Percentiles rank a stretch among this genome's conserved stretches.
These are phyloP conservation scores for Annulohypoxylon nitens DNA, from an alignment of 495 filamentous ascomycete species.

Conservation along the genomic window DNA sequence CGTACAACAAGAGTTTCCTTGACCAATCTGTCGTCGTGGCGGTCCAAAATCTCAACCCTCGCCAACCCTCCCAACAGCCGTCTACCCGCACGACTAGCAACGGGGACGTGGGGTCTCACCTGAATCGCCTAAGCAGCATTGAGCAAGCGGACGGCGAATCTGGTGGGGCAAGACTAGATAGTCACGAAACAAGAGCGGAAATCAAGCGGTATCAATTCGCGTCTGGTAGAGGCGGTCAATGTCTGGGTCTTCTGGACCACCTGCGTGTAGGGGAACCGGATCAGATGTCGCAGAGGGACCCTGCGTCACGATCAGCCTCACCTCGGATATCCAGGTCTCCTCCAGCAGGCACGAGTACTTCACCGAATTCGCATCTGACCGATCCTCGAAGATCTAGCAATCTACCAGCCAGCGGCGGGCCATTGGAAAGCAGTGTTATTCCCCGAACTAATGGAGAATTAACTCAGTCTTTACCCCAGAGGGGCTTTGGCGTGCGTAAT, in stretches of 20 bases:
- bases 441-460: slow-evolving; percentile 50
- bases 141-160: slow-evolving; percentile 45
- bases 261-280: slow-evolving; percentile 68
- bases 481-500: slow-evolving; percentile 63
- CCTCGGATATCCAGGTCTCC: slow-evolving; percentile 53
- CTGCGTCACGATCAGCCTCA: slow-evolving; percentile 63
- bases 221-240: slow-evolving; percentile 62
- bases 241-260: slow-evolving; percentile 63
- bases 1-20: slow-evolving; percentile 24
- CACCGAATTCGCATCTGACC: slow-evolving; percentile 46
- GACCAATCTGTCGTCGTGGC: slow-evolving; percentile 45
- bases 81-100: slow-evolving; percentile 41
- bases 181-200: slow-evolving; percentile 48
- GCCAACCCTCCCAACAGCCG: slow-evolving; percentile 36
- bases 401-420: slow-evolving; percentile 41
- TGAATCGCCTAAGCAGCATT: slow-evolving; percentile 39
- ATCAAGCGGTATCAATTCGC: slow-evolving; percentile 46
- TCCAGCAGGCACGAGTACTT: slow-evolving; percentile 41
- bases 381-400: slow-evolving; percentile 44
- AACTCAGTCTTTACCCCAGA: slow-evolving; percentile 54
- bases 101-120: slow-evolving; percentile 43
- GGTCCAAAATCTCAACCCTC: slow-evolving; percentile 44
- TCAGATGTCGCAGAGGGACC: slow-evolving; percentile 71
- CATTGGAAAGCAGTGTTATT: slow-evolving; percentile 41
- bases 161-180: slow-evolving; percentile 53